Conservation (phyloP, 2,329 filamentous ascomycete species). For the Beauveria bassiana region DNA sequence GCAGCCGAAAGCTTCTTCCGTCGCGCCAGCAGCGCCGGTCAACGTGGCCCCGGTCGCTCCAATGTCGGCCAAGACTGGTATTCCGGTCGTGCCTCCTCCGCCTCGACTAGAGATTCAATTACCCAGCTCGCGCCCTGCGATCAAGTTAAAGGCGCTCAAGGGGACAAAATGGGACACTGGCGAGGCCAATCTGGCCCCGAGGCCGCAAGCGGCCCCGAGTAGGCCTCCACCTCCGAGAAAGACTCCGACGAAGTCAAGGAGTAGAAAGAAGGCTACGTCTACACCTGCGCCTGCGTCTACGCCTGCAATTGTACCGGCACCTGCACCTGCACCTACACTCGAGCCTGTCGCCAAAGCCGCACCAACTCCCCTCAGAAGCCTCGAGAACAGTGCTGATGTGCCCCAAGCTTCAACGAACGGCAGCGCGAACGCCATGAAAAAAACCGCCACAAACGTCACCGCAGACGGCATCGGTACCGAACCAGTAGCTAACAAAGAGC, state of each 20-base stretch:
- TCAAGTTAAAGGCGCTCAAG: conserved; percentile 28
- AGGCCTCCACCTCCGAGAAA: conserved; percentile 16
- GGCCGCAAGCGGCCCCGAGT: conserved; percentile 17
- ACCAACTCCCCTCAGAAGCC: background rate
- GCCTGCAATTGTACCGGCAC: background rate
- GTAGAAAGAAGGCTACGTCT: conserved; percentile 4
- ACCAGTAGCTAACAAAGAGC: background rate
- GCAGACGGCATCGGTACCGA: background rate
- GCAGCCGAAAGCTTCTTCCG: background rate
- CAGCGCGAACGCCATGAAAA: background rate
- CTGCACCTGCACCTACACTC: background rate
- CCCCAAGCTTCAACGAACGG: conserved; percentile 9
- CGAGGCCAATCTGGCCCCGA: conserved; percentile 13
- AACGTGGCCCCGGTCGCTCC: background rate
- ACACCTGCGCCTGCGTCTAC: background rate
- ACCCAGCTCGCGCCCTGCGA: conserved; percentile 22
- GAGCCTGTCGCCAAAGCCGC: background rate
- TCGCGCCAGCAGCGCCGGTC: background rate
- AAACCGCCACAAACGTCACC: too few relatives aligned
- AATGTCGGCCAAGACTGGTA: background rate
- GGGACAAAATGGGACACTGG: conserved; percentile 32
- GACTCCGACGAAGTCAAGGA: conserved; percentile 7
- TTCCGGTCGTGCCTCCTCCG: conserved; percentile 10
- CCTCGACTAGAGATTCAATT: conserved; percentile 6
- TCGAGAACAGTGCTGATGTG: conserved; percentile 2